Evolutionary conservation across 2,329 filamentous ascomycete species (phyloP).

Genomic region (Phyllosticta citrichinensis): DNA sequence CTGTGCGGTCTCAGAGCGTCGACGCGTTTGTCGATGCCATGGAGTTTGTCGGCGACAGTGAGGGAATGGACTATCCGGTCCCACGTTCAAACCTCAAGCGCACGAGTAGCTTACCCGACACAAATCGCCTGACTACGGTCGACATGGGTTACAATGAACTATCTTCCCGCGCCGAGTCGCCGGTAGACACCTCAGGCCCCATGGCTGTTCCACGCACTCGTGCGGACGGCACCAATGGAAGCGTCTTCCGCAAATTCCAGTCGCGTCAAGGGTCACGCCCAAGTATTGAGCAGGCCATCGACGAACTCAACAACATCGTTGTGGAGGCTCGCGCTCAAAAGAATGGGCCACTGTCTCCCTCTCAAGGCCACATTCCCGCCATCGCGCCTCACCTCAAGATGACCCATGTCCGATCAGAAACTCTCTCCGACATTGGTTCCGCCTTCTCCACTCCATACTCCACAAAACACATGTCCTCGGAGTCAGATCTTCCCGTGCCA

Average conservation of each 20-base stretch:
- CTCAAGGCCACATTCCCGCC: slow-evolving; percentile 34
- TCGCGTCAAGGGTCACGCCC: slow-evolving; percentile 27
- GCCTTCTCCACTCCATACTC: slow-evolving; percentile 33
- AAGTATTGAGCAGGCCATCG: slow-evolving; percentile 36
- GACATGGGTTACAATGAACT: not conserved
- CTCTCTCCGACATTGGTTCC: slow-evolving; percentile 39
- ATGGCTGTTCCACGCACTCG: slow-evolving; percentile 1
- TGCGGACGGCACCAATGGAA: not conserved
- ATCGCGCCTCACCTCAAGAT: slow-evolving; percentile 36
- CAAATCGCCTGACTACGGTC: not conserved
- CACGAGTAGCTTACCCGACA: slow-evolving; percentile 13
- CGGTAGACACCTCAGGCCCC: not conserved
- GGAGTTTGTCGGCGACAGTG: not conserved
- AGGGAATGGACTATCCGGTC: slow-evolving; percentile 16
- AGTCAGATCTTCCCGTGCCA: not conserved
- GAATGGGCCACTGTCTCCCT: slow-evolving; percentile 21
- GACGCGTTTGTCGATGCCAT: not conserved
- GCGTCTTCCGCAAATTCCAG: slow-evolving; percentile 18
- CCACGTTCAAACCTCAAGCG: slow-evolving; percentile 18
- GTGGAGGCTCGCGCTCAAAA: slow-evolving; percentile 32
- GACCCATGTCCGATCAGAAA: slow-evolving; percentile 34
- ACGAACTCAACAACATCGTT: slow-evolving; percentile 40
- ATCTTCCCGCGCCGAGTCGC: not conserved
- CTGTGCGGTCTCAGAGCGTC: not conserved
- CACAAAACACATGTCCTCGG: not conserved